Evolutionary conservation across 2,329 filamentous ascomycete genomes (phyloP).

Genomic region (Colletotrichum brevisporum): DNA sequence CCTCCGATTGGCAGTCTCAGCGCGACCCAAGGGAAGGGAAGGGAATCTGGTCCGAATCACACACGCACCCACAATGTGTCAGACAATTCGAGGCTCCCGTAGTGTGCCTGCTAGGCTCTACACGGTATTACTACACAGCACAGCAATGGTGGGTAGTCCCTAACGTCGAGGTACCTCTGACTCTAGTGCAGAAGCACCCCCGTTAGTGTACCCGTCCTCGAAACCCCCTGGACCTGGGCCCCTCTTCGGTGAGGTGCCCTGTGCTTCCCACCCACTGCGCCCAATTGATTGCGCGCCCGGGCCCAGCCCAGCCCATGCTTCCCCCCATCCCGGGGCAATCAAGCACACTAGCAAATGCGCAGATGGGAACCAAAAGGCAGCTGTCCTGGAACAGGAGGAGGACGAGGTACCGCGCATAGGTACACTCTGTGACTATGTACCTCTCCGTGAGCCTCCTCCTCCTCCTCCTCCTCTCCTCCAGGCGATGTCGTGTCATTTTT

Average conservation of each 20-base stretch:
- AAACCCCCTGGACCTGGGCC: neutral
- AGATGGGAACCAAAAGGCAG: neutral
- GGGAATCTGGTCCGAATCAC: slow-evolving; percentile 6
- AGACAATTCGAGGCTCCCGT: slow-evolving; percentile 19
- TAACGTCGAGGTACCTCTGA: no score
- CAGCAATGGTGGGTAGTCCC: no score
- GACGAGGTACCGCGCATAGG: no score
- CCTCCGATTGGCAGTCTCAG: slow-evolving; percentile 11
- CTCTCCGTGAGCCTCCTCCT: neutral
- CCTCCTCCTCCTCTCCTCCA: neutral
- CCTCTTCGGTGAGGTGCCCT: slow-evolving; percentile 3
- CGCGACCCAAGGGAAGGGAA: slow-evolving; percentile 22
- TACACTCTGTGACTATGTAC: neutral
- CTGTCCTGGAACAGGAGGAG: neutral
- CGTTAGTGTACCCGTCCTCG: slow-evolving; percentile 24
- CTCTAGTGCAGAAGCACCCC: neutral
- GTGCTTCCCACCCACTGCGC: slow-evolving; percentile 23
- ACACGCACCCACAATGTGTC: slow-evolving; percentile 12
- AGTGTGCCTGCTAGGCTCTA: slow-evolving; percentile 1
- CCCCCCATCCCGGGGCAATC: neutral
- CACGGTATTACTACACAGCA: no score
- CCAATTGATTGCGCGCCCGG: slow-evolving; percentile 28
- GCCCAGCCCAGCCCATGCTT: neutral
- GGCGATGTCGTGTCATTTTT: slow-evolving; percentile 38
- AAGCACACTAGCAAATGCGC: neutral